Evolutionary conservation across 2,329 filamentous ascomycete genomes (phyloP).

Genomic region (Nannizziopsis arthrosporioides): DNA sequence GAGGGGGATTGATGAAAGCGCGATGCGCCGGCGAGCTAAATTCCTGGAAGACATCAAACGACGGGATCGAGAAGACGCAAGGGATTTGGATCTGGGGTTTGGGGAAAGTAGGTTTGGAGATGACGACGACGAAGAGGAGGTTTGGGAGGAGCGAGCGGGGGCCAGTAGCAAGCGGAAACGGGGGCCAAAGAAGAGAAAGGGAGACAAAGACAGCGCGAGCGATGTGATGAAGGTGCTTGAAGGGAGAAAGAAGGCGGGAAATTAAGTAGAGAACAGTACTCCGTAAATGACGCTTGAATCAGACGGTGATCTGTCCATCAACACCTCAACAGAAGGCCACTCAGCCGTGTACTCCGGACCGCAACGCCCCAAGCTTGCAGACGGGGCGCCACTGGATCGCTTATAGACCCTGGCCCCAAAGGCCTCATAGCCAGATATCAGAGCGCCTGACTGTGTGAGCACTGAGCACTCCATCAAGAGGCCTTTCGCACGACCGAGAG

Average conservation of each 20-base stretch:
- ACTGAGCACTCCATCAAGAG: too few relatives aligned
- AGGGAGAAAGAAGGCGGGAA: constrained; percentile 38
- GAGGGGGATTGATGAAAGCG: constrained; percentile 46
- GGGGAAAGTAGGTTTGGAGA: constrained; percentile 79
- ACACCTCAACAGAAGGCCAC: too few relatives aligned
- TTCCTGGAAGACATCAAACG: constrained; percentile 54
- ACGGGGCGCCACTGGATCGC: too few relatives aligned
- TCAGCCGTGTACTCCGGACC: not conserved
- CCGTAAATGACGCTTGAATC: too few relatives aligned
- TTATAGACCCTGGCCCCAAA: too few relatives aligned
- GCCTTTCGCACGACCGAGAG: not conserved
- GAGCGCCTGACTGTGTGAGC: too few relatives aligned
- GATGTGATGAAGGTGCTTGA: constrained; percentile 75
- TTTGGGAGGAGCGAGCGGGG: constrained; percentile 34
- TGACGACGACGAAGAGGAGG: constrained; percentile 62
- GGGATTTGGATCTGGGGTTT: constrained; percentile 91
- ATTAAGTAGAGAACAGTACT: not conserved
- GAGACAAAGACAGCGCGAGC: constrained; percentile 53
- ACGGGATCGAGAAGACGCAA: constrained; percentile 62
- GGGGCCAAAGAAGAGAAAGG: constrained; percentile 42
- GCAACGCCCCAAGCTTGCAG: too few relatives aligned
- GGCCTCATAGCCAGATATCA: too few relatives aligned
- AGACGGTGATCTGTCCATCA: not conserved
- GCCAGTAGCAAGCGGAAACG: constrained; percentile 41
- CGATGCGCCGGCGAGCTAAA: constrained; percentile 57